Percentiles rank a stretch among this genome's conserved stretches.
These are phyloP conservation scores for Microdochium trichocladiopsis DNA, from an alignment of 2,329 filamentous ascomycete species.

Conservation along the genomic window DNA sequence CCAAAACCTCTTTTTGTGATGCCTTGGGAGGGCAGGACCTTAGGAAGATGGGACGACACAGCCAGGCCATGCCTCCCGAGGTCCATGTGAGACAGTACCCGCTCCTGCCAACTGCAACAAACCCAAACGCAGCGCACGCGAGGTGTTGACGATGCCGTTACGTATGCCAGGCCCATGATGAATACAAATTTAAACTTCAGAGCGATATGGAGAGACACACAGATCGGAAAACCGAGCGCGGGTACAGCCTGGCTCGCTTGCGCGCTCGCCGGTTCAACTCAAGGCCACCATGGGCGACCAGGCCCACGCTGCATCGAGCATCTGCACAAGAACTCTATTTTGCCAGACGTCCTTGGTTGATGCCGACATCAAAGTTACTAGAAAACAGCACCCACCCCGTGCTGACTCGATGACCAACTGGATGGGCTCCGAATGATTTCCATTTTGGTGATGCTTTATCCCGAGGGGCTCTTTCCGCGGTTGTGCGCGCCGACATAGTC, in stretches of 20 bases:
- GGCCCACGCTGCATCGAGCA: background rate
- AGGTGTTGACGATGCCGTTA: background rate
- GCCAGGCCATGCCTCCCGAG: no score
- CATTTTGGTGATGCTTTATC: background rate
- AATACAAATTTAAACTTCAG: background rate
- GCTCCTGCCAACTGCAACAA: background rate
- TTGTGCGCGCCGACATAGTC: no score
- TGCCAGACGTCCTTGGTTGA: background rate
- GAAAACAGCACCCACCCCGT: background rate
- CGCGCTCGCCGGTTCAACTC: background rate
- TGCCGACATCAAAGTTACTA: no score
- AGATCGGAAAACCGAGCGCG: background rate
- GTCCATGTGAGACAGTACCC: background rate
- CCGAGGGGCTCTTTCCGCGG: no score
- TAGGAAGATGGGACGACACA: no score
- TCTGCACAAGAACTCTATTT: background rate
- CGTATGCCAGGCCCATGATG: background rate
- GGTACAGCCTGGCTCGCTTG: no score
- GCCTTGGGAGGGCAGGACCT: no score
- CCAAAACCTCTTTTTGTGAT: no score
- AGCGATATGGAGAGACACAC: background rate
- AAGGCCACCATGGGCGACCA: background rate
- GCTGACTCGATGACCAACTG: no score
- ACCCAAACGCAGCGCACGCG: background rate
- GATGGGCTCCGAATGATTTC: background rate